A percentile compares a stretch with the other conserved stretches of the same genome.
These are phyloP conservation scores for Yarrowia yakushimensis DNA, from an alignment of 805 yeast genomes.

Conservation along the genomic window DNA sequence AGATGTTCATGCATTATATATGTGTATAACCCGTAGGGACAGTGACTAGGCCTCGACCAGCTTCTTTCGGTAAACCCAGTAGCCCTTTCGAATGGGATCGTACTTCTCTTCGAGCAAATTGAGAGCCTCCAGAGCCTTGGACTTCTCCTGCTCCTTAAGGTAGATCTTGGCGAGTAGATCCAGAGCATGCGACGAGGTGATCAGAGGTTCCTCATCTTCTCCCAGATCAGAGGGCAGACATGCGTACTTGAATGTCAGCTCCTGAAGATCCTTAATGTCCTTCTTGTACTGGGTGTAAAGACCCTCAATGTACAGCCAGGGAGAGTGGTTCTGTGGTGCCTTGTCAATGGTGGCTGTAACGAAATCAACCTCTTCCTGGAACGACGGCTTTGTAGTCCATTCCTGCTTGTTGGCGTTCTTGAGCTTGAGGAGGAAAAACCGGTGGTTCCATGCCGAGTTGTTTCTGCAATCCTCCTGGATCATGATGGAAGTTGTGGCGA, in stretches of 20 bases:
- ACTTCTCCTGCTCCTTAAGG: slow-evolving; percentile 34
- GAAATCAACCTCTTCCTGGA: slow-evolving; percentile 51
- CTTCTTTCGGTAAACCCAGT: slow-evolving; percentile 53
- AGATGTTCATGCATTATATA: background rate
- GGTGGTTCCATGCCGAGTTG: slow-evolving; percentile 91
- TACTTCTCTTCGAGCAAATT: slow-evolving; percentile 47
- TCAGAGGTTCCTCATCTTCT: slow-evolving; percentile 32
- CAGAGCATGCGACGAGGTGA: slow-evolving; percentile 58
- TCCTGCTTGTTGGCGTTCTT: slow-evolving; percentile 21
- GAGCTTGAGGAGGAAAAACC: slow-evolving; percentile 53
- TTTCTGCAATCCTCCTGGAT: slow-evolving; percentile 68
- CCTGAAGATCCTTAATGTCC: slow-evolving; percentile 43
- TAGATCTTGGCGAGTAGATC: slow-evolving; percentile 59
- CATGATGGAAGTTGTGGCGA: slow-evolving; percentile 47
- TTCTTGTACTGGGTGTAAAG: slow-evolving; percentile 40
- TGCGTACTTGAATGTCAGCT: slow-evolving; percentile 47
- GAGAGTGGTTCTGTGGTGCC: slow-evolving; percentile 78
- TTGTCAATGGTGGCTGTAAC: slow-evolving; percentile 47
- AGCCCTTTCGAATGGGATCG: slow-evolving; percentile 60
- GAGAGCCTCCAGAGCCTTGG: slow-evolving; percentile 46
- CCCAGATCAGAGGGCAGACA: slow-evolving; percentile 31
- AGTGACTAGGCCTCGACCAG: background rate
- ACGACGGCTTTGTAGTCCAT: background rate
- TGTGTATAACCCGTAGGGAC: background rate
- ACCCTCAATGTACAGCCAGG: slow-evolving; percentile 81